Evolutionary conservation across 768 basidiomycete genomes (phyloP), one percentile per base, ranked within the genome.

Genomic region (Tylopilus sp.): DNA sequence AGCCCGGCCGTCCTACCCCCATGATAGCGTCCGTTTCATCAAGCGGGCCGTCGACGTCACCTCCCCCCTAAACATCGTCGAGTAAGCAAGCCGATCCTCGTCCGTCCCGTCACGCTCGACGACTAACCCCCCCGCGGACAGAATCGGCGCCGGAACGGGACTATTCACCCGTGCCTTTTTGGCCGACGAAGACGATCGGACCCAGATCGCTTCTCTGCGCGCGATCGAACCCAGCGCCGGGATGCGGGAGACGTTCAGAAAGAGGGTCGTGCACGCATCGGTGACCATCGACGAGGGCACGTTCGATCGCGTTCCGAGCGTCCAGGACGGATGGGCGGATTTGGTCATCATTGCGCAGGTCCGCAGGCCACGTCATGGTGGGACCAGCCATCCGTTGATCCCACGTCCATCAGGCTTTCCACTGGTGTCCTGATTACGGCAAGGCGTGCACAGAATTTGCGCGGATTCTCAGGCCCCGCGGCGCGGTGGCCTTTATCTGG

Each of bases 371-470:
- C 36, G 38, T 47, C 38, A 40, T 45, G 21, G 13, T 36, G 25
- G 22, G n/a, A 6, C 29, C n/a, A n/a, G n/a, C n/a, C 17, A 9
- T 48, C 11, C 14, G 22, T 40, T 58, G 49, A 48, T 62, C 54
- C 41, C 52, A n/a, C n/a, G 44, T 37, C 6, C 1, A 5, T 52
- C 66, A 95, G 85, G 95, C 95, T 16, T 97, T 86, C 69, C 95
- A 98, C 73, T 98, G 95, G 95, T 89, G 89, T 56, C 87, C 86
- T 11, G 81, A 94, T 66, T 87, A 84, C 64, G 79, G 83, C 42
- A 75, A 73, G 48, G 92, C 94, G 1, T 77, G 82, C 19, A 70
- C 70, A 0, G 94, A 97, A 65, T 89, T 96, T 60, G 78, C 83
- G 9, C 82, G 92, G 29, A 82, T 94, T 57, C 76, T 97, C 45